Conservation (phyloP, 2,329 filamentous ascomycete genomes). For the Myriosclerotinia curreyana region DNA sequence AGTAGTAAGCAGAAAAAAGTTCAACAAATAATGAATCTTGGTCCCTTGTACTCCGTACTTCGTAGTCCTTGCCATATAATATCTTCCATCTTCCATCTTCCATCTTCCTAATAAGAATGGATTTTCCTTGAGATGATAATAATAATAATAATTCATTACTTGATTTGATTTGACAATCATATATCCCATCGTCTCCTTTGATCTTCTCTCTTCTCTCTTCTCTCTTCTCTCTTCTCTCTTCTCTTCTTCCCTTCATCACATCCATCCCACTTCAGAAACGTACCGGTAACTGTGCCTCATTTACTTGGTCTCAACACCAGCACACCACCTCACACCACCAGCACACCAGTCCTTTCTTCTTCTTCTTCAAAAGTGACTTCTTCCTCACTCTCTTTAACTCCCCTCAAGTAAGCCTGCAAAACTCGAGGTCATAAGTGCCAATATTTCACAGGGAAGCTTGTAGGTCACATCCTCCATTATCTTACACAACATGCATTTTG, state of each 20-base stretch:
- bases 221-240: background rate
- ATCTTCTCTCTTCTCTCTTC: too few relatives aligned
- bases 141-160: background rate
- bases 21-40: background rate
- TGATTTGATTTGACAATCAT: too few relatives aligned
- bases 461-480: conserved; percentile 3
- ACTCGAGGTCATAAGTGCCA: background rate
- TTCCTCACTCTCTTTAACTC: background rate
- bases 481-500: background rate
- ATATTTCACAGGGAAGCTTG: background rate
- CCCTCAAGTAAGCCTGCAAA: background rate
- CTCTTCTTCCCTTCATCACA: background rate
- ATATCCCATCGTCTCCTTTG: too few relatives aligned
- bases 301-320: conserved; percentile 16
- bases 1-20: background rate
- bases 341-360: background rate
- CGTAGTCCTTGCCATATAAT: too few relatives aligned
- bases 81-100: too few relatives aligned
- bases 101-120: too few relatives aligned
- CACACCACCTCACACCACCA: conserved; percentile 10
- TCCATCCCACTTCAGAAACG: background rate
- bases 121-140: conserved; percentile 3
- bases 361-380: background rate
- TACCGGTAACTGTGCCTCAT: background rate
- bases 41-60: too few relatives aligned